A percentile compares a stretch with the other conserved stretches of the same genome.
phyloP scores from a whole-genome alignment of 208 protist genomes.

The Wallacemonas rigidus region DNA sequence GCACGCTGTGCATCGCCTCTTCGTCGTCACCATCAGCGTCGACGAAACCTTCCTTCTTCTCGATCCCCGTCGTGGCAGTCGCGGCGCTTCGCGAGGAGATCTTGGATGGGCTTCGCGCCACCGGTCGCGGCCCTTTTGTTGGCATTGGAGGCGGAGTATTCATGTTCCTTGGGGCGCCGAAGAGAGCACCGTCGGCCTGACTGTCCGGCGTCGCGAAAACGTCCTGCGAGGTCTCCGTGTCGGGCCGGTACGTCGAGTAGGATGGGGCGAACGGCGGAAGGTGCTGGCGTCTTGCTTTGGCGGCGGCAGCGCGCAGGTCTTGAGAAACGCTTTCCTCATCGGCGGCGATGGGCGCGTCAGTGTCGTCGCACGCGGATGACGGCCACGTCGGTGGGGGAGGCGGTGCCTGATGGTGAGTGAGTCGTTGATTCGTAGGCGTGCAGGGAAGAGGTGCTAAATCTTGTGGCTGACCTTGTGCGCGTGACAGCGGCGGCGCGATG shows the following conservation, averaged over 20 bases:
- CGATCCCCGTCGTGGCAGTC: not conserved
- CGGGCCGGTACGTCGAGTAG: not conserved
- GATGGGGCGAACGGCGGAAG: no score
- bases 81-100: no score
- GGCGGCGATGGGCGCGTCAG: not conserved
- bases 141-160: not conserved
- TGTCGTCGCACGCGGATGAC: no score
- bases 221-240: not conserved
- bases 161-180: conserved; percentile 16
- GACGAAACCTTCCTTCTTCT: not conserved
- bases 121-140: not conserved
- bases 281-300: not conserved
- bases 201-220: not conserved
- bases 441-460: not conserved
- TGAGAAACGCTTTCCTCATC: conserved; percentile 9
- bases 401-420: not conserved
- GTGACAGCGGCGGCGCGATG: not conserved
- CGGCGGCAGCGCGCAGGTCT: conserved; percentile 9
- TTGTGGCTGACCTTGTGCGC: not conserved
- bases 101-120: no score
- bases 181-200: not conserved
- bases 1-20: no score
- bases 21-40: not conserved
- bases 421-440: conserved; percentile 1
- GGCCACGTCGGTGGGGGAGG: not conserved